Evolutionary conservation across 805 yeast genomes (phyloP).

Genomic region (Myxozyma vanderwaltii): DNA sequence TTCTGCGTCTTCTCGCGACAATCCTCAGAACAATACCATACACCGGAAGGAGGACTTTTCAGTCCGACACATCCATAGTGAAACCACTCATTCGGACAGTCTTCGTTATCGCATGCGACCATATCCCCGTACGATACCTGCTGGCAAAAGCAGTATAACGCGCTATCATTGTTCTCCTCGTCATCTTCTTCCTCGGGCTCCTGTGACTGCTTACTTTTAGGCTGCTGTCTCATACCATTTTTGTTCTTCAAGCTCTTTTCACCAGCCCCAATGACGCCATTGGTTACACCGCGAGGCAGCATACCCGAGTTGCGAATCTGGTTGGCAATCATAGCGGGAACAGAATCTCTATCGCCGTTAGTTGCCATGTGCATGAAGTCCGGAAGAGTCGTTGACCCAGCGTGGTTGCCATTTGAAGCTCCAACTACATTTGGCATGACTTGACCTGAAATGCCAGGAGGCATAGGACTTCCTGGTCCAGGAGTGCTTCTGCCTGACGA

Average conservation of each 20-base stretch:
- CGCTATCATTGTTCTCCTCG: slow-evolving; percentile 53
- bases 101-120: slow-evolving; percentile 94
- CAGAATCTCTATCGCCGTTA: slow-evolving; percentile 12
- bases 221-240: slow-evolving; percentile 6
- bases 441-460: background rate
- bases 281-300: slow-evolving; percentile 3
- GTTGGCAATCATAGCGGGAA: slow-evolving; percentile 22
- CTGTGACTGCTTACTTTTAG: slow-evolving; percentile 1
- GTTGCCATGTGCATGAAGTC: background rate
- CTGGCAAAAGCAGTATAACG: slow-evolving; percentile 88
- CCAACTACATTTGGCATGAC: slow-evolving; percentile 1
- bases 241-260: slow-evolving; percentile 9
- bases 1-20: slow-evolving; percentile 26
- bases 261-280: slow-evolving; percentile 5
- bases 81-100: slow-evolving; percentile 92
- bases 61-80: slow-evolving; percentile 94
- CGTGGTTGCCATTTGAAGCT: slow-evolving; percentile 5
- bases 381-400: background rate
- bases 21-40: slow-evolving; percentile 83
- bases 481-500: slow-evolving; percentile 7
- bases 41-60: slow-evolving; percentile 83
- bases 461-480: slow-evolving; percentile 3
- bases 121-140: slow-evolving; percentile 92
- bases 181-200: slow-evolving; percentile 31
- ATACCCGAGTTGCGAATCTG: slow-evolving; percentile 24